Evolutionary conservation across 1,139 yeast genomes (phyloP), one percentile per base, ranked within the genome.

Genomic region (Sugiyamaella novakii): DNA sequence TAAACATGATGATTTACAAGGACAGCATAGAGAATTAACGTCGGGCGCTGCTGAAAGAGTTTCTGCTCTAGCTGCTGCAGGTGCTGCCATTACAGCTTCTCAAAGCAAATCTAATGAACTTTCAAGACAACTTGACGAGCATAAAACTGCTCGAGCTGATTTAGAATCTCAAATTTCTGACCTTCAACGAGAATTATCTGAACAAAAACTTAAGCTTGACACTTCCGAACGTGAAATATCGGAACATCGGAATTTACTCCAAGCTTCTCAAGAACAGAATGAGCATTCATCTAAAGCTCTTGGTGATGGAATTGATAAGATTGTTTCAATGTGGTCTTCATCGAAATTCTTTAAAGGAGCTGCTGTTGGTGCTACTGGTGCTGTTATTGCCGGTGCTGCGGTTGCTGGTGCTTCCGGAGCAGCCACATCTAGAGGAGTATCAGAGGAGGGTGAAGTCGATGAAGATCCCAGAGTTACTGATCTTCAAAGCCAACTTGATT

Each of bases 321-420:
- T 64, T 49, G 60, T 59, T n/a, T 45, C 63, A n/a, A 47, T 64
- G 57, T 64, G 68, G 68, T 58, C 61, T 5, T 62, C 56, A 1
- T 56, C 63, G 17, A 61, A 61, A 37, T 53, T 51, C 18, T 56
- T 62, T 40, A 43, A 53, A 14, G 41, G 36, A 8, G 51, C 51
- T 25, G 51, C 39, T 28, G 46, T n/a, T 35, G 50, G 36, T 33
- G 35, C 21, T 36, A 43, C 11, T 36, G 52, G n/a, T 21, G 36
- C 17, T 7, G 42, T 18, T 11, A 35, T 21, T 11, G 43, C 38
- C 14, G 40, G 41, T n/a, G 49, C 44, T 34, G 57, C 47, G 18
- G 38, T 39, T 25, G 55, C 49, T 10, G 47, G 46, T 15, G 51
- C 43, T 18, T n/a, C 30, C n/a, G 36, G 40, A 12, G 41, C 33